These are phyloP conservation scores for Phytophthora tentaculata DNA, from an alignment of 352 stramenopile species.

Conservation along the genomic window DNA sequence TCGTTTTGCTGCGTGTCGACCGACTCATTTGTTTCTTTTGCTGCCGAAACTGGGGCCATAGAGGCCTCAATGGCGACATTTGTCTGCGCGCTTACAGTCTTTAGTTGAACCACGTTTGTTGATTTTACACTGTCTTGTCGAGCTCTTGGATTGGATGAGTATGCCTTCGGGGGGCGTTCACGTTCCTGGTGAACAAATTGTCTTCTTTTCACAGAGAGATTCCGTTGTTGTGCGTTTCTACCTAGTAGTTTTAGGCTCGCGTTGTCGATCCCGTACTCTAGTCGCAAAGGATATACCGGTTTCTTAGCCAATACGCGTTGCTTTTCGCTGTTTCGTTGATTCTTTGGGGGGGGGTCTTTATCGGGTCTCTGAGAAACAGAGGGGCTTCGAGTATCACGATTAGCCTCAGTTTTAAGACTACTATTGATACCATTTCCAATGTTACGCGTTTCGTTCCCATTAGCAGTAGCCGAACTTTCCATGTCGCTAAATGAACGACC, in stretches of 20 bases:
- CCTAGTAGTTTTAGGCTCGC: slow-evolving; percentile 34
- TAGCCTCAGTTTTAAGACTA: neutral
- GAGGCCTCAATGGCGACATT: slow-evolving; percentile 1
- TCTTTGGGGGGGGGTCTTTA: slow-evolving; percentile 5
- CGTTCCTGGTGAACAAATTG: slow-evolving; percentile 26
- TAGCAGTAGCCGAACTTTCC: neutral
- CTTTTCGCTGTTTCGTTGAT: neutral
- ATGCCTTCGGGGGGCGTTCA: neutral
- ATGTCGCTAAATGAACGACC: neutral
- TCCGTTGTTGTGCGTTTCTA: slow-evolving; percentile 16
- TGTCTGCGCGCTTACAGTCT: slow-evolving; percentile 27
- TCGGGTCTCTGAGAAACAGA: neutral
- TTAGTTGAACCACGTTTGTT: slow-evolving; percentile 13
- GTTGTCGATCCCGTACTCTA: slow-evolving; percentile 25
- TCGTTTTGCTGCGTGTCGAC: slow-evolving; percentile 3
- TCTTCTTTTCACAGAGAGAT: slow-evolving; percentile 25
- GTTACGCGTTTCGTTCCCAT: neutral
- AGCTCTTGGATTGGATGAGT: slow-evolving; percentile 1
- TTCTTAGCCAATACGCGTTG: slow-evolving; percentile 7
- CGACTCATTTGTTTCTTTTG: slow-evolving; percentile 4
- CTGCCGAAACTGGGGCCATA: neutral
- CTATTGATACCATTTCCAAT: neutral
- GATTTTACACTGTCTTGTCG: neutral
- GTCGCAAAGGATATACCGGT: slow-evolving; percentile 23
- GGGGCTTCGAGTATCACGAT: neutral